Conservation (phyloP, 345 rosid species). For the Theobroma cacao region DNA sequence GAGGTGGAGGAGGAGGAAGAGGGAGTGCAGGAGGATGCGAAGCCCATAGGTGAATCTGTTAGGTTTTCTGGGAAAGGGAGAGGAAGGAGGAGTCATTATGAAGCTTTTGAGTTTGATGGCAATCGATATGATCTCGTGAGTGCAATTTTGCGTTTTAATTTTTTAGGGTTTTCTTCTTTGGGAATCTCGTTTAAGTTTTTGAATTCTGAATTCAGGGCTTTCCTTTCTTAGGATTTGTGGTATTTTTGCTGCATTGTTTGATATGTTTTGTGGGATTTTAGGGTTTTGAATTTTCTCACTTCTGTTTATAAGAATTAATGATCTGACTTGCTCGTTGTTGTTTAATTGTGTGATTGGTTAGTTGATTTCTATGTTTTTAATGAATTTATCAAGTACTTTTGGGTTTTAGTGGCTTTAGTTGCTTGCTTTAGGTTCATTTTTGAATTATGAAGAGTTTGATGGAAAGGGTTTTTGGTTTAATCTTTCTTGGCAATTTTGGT, state of each 20-base stretch:
- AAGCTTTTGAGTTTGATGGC: slow-evolving; percentile 73
- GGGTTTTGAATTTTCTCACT: background rate
- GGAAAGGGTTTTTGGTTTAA: background rate
- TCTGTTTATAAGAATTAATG: background rate
- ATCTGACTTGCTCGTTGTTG: background rate
- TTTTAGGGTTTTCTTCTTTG: background rate
- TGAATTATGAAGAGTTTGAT: background rate
- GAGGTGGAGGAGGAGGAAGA: slow-evolving; percentile 61
- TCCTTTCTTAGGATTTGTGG: background rate
- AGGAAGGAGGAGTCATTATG: slow-evolving; percentile 54
- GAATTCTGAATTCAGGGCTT: background rate
- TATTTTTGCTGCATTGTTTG: background rate
- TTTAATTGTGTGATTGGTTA: background rate
- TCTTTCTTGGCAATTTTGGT: background rate
- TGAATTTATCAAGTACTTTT: background rate
- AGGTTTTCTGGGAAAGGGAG: slow-evolving; percentile 77
- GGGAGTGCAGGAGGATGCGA: slow-evolving; percentile 68
- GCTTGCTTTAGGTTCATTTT: background rate
- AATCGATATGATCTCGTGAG: slow-evolving; percentile 78
- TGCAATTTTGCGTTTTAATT: background rate
- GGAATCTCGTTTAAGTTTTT: background rate
- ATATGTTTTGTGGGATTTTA: background rate
- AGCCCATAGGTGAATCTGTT: slow-evolving; percentile 62
- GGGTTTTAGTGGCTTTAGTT: background rate
- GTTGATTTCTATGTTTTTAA: background rate